phyloP scores from a whole-genome alignment of 2,329 filamentous ascomycete species.

The Lasiodiplodia gonubiensis region DNA sequence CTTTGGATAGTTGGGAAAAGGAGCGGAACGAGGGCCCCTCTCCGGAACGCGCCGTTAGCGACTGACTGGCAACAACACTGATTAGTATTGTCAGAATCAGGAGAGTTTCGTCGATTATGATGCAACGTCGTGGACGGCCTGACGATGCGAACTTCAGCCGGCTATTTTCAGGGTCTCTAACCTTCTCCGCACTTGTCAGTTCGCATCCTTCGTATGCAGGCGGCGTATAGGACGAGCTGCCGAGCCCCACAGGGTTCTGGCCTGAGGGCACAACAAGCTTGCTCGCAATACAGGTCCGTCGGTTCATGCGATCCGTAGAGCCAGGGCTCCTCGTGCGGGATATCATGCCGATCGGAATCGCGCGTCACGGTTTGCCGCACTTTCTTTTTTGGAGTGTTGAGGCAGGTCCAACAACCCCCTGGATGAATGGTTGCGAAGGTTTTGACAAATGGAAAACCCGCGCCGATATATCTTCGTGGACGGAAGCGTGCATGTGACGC shows the following conservation, averaged over 20 bases:
- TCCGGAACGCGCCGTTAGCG: slow-evolving; percentile 14
- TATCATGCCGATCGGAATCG: slow-evolving; percentile 2
- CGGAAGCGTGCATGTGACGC: not conserved
- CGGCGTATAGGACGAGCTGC: slow-evolving; percentile 9
- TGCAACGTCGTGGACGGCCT: slow-evolving; percentile 8
- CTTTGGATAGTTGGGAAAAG: not conserved
- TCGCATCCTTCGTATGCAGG: not conserved
- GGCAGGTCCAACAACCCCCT: not conserved
- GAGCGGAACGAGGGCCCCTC: not conserved
- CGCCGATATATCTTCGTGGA: not conserved
- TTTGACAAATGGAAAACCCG: not conserved
- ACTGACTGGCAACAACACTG: not conserved
- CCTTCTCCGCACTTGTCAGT: slow-evolving; percentile 14
- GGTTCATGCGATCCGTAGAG: not conserved
- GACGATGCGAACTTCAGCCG: not conserved
- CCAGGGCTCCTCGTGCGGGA: slow-evolving; percentile 10
- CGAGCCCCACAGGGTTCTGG: slow-evolving; percentile 6
- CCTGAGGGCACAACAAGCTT: not conserved
- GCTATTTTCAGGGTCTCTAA: slow-evolving; percentile 13
- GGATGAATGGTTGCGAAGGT: not conserved
- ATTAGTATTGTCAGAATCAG: not conserved
- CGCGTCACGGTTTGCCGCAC: not conserved
- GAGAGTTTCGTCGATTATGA: slow-evolving; percentile 13
- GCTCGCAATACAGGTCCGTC: not conserved
- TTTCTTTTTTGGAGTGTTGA: not conserved